phyloP scores from a whole-genome alignment of 2,329 filamentous ascomycete genomes.

The Arthrinium puccinioides region DNA sequence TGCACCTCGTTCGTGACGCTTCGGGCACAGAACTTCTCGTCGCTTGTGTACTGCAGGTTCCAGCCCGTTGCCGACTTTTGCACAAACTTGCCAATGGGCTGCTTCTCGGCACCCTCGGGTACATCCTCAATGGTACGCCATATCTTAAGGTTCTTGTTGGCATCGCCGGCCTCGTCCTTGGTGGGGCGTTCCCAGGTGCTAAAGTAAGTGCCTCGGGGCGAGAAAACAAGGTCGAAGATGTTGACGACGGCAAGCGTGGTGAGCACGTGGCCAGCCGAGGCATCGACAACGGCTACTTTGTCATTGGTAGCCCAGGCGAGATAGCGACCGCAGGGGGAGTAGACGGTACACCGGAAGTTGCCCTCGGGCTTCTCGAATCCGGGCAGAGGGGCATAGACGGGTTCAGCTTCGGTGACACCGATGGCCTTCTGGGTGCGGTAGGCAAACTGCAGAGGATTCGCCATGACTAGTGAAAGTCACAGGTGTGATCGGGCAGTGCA shows the following conservation, averaged over 20 bases:
- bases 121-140: slow-evolving; percentile 77
- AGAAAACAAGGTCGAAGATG: slow-evolving; percentile 93
- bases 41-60: slow-evolving; percentile 94
- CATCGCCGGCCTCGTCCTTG: slow-evolving; percentile 91
- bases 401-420: slow-evolving; percentile 85
- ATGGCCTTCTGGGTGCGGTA: slow-evolving; percentile 96
- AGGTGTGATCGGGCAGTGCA: slow-evolving; percentile 27
- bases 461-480: slow-evolving; percentile 94
- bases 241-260: slow-evolving; percentile 71
- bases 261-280: slow-evolving; percentile 66
- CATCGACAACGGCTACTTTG: slow-evolving; percentile 77
- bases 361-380: slow-evolving; percentile 86
- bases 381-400: slow-evolving; percentile 75
- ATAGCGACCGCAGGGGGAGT: slow-evolving; percentile 93
- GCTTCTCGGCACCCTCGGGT: slow-evolving; percentile 54
- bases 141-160: slow-evolving; percentile 93
- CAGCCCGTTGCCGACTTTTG: slow-evolving; percentile 93
- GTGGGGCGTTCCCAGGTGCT: slow-evolving; percentile 93
- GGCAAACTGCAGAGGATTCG: slow-evolving; percentile 87
- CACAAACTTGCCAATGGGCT: slow-evolving; percentile 81
- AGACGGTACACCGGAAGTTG: slow-evolving; percentile 88
- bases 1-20: slow-evolving; percentile 96
- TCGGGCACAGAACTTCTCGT: slow-evolving; percentile 90
- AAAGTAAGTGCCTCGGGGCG: slow-evolving; percentile 82
- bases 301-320: slow-evolving; percentile 92